Evolutionary conservation across 306 rosid genomes (phyloP), one percentile per base, ranked within the genome.

Genomic region (Acacia melanoxylon): DNA sequence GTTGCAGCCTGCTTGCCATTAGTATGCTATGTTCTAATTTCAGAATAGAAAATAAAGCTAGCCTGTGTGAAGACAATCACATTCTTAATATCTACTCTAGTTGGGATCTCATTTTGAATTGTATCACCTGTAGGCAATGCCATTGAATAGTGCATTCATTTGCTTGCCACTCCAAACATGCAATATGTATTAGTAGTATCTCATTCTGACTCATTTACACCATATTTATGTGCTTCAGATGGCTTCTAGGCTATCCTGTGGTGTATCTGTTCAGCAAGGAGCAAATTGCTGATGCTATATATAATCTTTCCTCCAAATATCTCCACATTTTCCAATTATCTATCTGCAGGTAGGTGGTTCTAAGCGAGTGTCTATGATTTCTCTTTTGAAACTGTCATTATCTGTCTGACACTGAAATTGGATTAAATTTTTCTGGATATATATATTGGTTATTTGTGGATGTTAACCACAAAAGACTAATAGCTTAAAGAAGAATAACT

Each of bases 241-340:
- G 98, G 98, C 97, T 94, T 88, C 97, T 94, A 80, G 97, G 98
- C 44, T 94, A 94, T 70, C 97, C 98, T 27, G 88, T 94, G 72
- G 96, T 89, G 73, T 94, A 92, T 81, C 76, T 89, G 72, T 92
- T 94, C 67, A 81, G 92, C 83, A 92, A 89, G 89, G 94, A 92
- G 54, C 92, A 85, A 75, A 87, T 88, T 70, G 75, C 92, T 25
- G 89, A 90, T 61, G 94, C 97, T 77, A 75, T 90, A 70, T 87
- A 75, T 82, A 94, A 92, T 86, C 94, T 94, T 76, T 91, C 97
- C 6, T 83, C 90, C 82, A 92, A 90, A 88, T 84, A 91, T 82
- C 98, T 94, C 73, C 97, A 86, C 82, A 83, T 94, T 71, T 92
- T 85, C 82, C 92, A 84, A 81, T 77, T 94, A 80, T 88, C 79